Conservation (phyloP, 1,139 yeast species). For the Saccharomycopsis hybrid region DNA sequence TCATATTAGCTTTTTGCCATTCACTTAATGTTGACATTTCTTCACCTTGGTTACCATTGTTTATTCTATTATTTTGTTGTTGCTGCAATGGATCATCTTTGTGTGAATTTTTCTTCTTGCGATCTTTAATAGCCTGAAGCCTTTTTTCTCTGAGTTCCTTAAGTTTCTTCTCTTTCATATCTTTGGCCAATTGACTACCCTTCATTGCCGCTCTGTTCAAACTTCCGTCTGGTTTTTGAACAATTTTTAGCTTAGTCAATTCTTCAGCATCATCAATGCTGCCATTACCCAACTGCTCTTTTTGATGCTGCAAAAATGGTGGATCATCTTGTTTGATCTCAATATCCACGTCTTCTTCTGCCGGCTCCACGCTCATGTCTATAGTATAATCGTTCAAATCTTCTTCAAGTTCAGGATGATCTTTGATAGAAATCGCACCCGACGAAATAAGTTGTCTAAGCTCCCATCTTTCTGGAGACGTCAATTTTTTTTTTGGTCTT, state of each 20-base stretch:
- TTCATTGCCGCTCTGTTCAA: slow-evolving; percentile 67
- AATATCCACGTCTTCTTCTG: slow-evolving; percentile 63
- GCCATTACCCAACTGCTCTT: slow-evolving; percentile 39
- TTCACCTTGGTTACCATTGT: slow-evolving; percentile 19
- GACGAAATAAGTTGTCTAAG: slow-evolving; percentile 74
- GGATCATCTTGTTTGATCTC: slow-evolving; percentile 71
- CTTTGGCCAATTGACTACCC: slow-evolving; percentile 67
- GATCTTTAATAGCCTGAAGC: slow-evolving; percentile 30
- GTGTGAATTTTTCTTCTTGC: slow-evolving; percentile 26
- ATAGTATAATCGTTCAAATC: slow-evolving; percentile 33
- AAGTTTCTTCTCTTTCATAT: slow-evolving; percentile 53
- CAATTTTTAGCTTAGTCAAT: slow-evolving; percentile 49
- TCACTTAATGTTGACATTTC: slow-evolving; percentile 28
- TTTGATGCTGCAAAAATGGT: slow-evolving; percentile 36
- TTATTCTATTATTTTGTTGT: not conserved
- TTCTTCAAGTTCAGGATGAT: slow-evolving; percentile 63
- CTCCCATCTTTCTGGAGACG: slow-evolving; percentile 92
- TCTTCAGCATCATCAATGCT: slow-evolving; percentile 26
- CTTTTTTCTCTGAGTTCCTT: slow-evolving; percentile 45
- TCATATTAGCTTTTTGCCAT: slow-evolving; percentile 45
- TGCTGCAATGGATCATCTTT: slow-evolving; percentile 39
- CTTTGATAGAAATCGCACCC: slow-evolving; percentile 64
- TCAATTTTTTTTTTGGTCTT: slow-evolving; percentile 45
- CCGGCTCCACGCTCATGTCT: slow-evolving; percentile 34
- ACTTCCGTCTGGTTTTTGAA: slow-evolving; percentile 74